Conservation (phyloP, 2,329 filamentous ascomycete genomes). For the Stemphylium beticola region DNA sequence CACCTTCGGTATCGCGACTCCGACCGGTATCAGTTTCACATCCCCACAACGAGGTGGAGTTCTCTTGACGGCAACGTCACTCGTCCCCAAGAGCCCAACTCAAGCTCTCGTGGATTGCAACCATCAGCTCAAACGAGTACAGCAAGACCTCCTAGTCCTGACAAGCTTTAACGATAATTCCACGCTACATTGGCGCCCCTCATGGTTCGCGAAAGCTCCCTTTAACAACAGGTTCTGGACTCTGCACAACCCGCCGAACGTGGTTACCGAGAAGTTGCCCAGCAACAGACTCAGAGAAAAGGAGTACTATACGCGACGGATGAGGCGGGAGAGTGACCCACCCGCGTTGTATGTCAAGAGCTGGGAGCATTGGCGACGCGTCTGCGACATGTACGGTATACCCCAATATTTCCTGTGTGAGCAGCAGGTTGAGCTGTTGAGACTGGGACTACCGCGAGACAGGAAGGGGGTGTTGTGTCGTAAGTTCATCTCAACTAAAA, state of each 20-base stretch:
- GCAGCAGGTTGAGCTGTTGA: slow-evolving; percentile 27
- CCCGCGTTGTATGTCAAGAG: slow-evolving; percentile 27
- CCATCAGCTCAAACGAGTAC: slow-evolving; percentile 24
- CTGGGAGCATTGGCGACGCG: slow-evolving; percentile 29
- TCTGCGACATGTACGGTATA: slow-evolving; percentile 31
- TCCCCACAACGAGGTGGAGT: background rate
- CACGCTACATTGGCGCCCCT: slow-evolving; percentile 37
- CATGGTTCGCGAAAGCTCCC: slow-evolving; percentile 28
- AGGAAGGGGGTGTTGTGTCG: slow-evolving; percentile 10
- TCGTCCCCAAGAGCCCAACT: slow-evolving; percentile 9
- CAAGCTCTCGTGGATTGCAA: slow-evolving; percentile 20
- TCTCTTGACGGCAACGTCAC: background rate
- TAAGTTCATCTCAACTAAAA: background rate
- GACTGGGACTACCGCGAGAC: slow-evolving; percentile 18
- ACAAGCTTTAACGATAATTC: slow-evolving; percentile 35
- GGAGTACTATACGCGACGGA: slow-evolving; percentile 30
- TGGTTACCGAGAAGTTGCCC: slow-evolving; percentile 33
- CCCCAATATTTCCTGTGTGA: slow-evolving; percentile 33
- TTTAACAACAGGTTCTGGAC: slow-evolving; percentile 27
- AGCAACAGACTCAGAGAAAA: background rate
- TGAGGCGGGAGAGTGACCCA: slow-evolving; percentile 22
- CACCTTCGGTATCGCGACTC: background rate
- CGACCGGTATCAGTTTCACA: background rate
- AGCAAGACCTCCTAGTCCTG: slow-evolving; percentile 38
- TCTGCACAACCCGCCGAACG: slow-evolving; percentile 38